A percentile compares a stretch with the other conserved stretches of the same genome.
Conservation (phyloP, 1,284 basidiomycete genomes). For the Sporisorium scitamineum region DNA sequence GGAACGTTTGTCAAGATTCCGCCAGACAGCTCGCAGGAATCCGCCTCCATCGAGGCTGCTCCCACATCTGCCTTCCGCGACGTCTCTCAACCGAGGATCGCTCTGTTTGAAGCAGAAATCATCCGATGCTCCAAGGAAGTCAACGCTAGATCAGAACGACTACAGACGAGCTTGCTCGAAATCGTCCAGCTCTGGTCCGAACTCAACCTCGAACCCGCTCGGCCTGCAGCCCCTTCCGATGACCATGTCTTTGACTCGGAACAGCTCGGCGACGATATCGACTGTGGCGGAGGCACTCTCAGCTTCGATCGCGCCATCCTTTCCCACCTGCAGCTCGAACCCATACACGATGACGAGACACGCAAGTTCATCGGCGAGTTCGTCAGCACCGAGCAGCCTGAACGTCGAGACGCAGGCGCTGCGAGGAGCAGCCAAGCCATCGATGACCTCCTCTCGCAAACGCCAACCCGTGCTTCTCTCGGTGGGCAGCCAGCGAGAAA, state of each 20-base stretch:
- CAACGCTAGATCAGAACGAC: constrained; percentile 47
- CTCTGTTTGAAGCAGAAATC: constrained; percentile 53
- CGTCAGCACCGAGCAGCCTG: constrained; percentile 39
- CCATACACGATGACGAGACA: constrained; percentile 40
- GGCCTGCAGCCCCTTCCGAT: constrained; percentile 29
- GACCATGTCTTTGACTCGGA: constrained; percentile 41
- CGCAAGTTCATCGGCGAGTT: constrained; percentile 53
- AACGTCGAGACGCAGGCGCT: constrained; percentile 16
- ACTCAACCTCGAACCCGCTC: constrained; percentile 51
- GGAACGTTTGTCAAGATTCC: constrained; percentile 46
- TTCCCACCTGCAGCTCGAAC: constrained; percentile 56
- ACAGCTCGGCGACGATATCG: constrained; percentile 17
- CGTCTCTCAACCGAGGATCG: constrained; percentile 44
- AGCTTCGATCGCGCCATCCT: constrained; percentile 57
- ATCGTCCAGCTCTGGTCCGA: constrained; percentile 66
- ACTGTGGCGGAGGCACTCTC: constrained; percentile 35
- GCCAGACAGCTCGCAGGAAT: constrained; percentile 10
- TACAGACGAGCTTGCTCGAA: constrained; percentile 54
- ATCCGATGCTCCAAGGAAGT: constrained; percentile 56
- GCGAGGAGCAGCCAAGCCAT: constrained; percentile 19
- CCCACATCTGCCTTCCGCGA: constrained; percentile 23
- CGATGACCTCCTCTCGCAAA: constrained; percentile 35
- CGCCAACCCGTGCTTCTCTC: constrained; percentile 46
- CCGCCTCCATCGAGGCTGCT: not conserved
- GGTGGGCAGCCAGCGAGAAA: constrained; percentile 35